Evolutionary conservation across 1,139 yeast species (phyloP), one percentile per base, ranked within the genome.

Genomic region (Saccharomyces hybrid): DNA sequence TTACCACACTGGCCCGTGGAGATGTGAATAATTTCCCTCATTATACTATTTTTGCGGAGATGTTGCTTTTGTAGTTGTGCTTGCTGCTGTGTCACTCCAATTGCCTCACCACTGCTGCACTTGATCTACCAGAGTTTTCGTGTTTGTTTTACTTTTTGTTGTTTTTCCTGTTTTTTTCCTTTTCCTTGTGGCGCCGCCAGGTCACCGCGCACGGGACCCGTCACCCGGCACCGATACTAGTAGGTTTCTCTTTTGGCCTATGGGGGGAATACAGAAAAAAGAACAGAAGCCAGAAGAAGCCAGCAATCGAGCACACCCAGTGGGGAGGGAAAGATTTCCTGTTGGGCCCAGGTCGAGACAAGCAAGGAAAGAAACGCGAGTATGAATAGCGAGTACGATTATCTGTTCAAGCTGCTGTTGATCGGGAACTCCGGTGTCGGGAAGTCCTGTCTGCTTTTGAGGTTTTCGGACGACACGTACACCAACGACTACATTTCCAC

Each of bases 1-100:
- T 93, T 93, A 84, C 99, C 99, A 84, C 99, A 93, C 79, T 91
- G 98, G 75, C 98, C 98, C 56, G 97, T 86, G 60, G 97, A 91
- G 74, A 91, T 81, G 76, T 91, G 98, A 74, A 91, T 88, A 70
- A 80, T 80, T 74, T 80, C 84, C 78, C 84, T 80, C 84, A 80
- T 80, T 52, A 56, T 53, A 34, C 38, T 27, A 8, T 14, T 30
- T 25, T 31, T 20, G 49, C 48, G 23, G 50, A 46, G 25, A 26
- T 27, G 41, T 31, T 47, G 50, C 48, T 49, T 50, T 54, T 50
- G 52, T 54, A 38, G 8, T 38, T 4, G 25, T 16, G 11, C 4
- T 38, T 9, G 44, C 13, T 16, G 44, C 44, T 38, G n/a, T 38
- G 44, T 38, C 23, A 38, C 44, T 38, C 25, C 44, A 38, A 38